Conservation (phyloP, 2,329 filamentous ascomycete species). For the Penicillium concentricum region DNA sequence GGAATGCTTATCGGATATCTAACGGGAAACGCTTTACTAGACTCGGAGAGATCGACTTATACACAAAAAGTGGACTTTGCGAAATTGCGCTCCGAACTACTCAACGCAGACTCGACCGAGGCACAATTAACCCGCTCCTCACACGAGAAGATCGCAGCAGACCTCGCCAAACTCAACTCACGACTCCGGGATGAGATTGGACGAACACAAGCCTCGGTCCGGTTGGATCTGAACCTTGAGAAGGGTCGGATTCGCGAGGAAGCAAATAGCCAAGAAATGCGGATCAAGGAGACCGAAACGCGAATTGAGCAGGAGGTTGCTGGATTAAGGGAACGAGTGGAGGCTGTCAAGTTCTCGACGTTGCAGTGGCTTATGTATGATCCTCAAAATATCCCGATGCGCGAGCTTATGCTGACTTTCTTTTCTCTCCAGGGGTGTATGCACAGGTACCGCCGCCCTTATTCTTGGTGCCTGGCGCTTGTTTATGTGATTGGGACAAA, state of each 20-base stretch:
- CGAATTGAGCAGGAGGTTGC: constrained; percentile 98
- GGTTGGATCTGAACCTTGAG: constrained; percentile 90
- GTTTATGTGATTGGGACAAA: constrained; percentile 52
- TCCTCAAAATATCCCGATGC: not conserved
- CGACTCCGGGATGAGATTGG: constrained; percentile 90
- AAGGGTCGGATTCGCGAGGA: constrained; percentile 96
- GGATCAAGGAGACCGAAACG: constrained; percentile 98
- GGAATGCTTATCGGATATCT: not conserved
- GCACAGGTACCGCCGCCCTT: constrained; percentile 64
- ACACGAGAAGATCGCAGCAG: constrained; percentile 90
- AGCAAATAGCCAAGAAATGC: constrained; percentile 92
- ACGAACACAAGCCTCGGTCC: constrained; percentile 86
- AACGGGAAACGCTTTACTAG: constrained; percentile 25
- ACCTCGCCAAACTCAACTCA: constrained; percentile 89
- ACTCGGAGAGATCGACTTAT: constrained; percentile 56
- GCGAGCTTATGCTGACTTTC: constrained; percentile 26
- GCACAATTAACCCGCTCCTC: constrained; percentile 81
- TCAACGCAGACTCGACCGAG: constrained; percentile 89
- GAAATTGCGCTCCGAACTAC: constrained; percentile 89
- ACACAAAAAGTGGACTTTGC: constrained; percentile 96
- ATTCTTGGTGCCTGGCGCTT: constrained; percentile 67
- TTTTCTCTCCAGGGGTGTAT: constrained; percentile 54
- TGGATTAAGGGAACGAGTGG: constrained; percentile 82
- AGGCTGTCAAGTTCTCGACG: constrained; percentile 97
- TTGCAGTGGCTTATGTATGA: constrained; percentile 97